Base-by-base conservation (phyloP, 2,329 filamentous ascomycete genomes). In the Xylariaceae sp. region DNA sequence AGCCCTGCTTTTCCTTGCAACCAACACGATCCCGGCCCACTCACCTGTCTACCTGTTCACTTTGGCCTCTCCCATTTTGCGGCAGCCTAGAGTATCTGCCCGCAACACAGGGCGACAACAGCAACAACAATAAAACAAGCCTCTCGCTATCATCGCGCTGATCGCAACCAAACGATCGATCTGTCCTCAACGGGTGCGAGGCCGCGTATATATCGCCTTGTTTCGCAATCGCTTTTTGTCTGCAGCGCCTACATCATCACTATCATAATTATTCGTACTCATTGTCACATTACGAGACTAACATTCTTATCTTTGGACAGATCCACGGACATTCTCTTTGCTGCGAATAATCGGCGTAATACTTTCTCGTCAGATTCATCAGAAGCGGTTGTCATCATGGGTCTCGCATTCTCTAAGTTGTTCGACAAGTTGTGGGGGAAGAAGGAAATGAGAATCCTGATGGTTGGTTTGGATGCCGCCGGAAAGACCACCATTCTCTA, bases 391-490 rank as follows among this genome's bases (percentile, higher is more conserved):
- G 84, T 85, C 82, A 93, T 79, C 80, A 99, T 99, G 95, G 95
- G 95, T 96, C 86, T 98, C 79, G 87, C 90, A 76, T 92, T 98
- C 82, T 98, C 93, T 73, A 96, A 95, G 87, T 79, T 98, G 76
- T 95, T 98, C 79, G 91, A 96, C 77, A 88, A 89, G 83, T 87
- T 98, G 79, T 96, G 92, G 89, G 92, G 94, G 75, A 96, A 96
- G 90, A 98, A 98, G 89, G 95, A 99, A 88, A 99, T 99, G 95
- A 89, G 95, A 85, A 97, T 99, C 83, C 81, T 99, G 80, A 99
- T 99, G 95, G 93, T 99, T 72, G 95, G 95, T 87, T 88, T 99
- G 74, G 95, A 99, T 80, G 95, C 95, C 73, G 95, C 95, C 78
- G 95, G 95, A 90, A 99, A 99, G 87, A 99, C 95, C 75, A 99